These are phyloP conservation scores for Cinnamomum micranthum DNA, from an alignment of 164 flowering plant species.

Conservation along the genomic window DNA sequence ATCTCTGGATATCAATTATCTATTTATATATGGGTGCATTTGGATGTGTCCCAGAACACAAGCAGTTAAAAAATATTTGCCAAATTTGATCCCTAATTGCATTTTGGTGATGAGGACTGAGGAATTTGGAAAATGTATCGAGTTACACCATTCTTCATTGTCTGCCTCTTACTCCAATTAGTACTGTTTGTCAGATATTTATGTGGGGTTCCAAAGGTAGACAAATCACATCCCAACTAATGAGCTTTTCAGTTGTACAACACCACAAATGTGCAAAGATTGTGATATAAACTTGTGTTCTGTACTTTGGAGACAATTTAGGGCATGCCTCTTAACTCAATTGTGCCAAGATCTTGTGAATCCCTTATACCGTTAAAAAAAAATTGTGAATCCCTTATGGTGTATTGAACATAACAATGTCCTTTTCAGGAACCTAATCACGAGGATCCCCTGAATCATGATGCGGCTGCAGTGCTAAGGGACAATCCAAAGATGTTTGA, in stretches of 20 bases:
- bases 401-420: no score
- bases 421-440: constrained; percentile 55
- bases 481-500: constrained; percentile 68
- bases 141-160: neutral
- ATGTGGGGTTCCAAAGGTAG: neutral
- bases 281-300: neutral
- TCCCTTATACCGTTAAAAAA: no score
- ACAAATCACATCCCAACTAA: neutral
- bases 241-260: neutral
- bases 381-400: no score
- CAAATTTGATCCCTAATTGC: neutral
- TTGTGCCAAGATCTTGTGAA: no score
- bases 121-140: no score
- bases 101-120: neutral
- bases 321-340: no score
- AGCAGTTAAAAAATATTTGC: neutral
- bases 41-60: neutral
- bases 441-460: constrained; percentile 79
- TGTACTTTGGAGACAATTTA: neutral
- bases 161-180: neutral
- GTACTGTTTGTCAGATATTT: neutral
- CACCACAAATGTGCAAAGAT: neutral
- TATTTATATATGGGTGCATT: neutral
- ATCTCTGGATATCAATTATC: no score
- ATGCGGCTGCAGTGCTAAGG: constrained; percentile 72